These are phyloP conservation scores for Poronia punctata DNA, from an alignment of 495 filamentous ascomycete species.

Conservation along the genomic window DNA sequence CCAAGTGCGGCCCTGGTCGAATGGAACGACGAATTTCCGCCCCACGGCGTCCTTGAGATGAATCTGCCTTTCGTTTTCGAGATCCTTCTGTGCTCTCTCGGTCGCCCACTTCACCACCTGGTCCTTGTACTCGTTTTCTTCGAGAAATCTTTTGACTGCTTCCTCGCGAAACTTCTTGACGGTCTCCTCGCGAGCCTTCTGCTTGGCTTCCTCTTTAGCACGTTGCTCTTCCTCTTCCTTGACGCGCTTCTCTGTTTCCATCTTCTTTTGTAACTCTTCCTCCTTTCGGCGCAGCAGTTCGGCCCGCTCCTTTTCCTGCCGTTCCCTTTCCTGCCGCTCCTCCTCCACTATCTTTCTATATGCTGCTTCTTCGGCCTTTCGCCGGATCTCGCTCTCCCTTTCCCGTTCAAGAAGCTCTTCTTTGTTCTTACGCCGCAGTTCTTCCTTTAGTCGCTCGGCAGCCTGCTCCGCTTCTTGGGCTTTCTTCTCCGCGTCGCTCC, in stretches of 20 bases:
- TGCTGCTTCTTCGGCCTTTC: too few relatives aligned
- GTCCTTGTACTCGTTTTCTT: not conserved
- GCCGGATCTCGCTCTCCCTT: too few relatives aligned
- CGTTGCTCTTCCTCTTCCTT: conserved; percentile 22
- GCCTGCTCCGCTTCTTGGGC: conserved; percentile 2
- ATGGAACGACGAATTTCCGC: conserved; percentile 57
- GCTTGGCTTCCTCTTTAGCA: conserved; percentile 33
- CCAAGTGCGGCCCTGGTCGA: conserved; percentile 53
- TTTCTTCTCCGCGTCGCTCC: conserved; percentile 2
- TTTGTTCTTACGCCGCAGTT: too few relatives aligned
- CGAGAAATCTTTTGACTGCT: not conserved
- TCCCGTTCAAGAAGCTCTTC: too few relatives aligned
- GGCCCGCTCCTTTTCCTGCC: too few relatives aligned
- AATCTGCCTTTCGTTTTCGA: conserved; percentile 38
- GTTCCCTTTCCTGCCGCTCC: too few relatives aligned
- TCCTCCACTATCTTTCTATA: too few relatives aligned
- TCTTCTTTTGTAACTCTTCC: conserved; percentile 12
- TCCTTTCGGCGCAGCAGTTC: too few relatives aligned
- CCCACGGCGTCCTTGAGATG: conserved; percentile 58
- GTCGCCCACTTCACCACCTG: conserved; percentile 1
- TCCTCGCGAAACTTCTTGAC: not conserved
- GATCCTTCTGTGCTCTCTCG: conserved; percentile 2
- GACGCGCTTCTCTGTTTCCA: conserved; percentile 18
- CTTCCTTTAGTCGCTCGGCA: not conserved
- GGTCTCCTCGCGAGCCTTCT: not conserved